phyloP scores from a whole-genome alignment of 1,284 basidiomycete species.

The Pseudozyma tsukubaensis region DNA sequence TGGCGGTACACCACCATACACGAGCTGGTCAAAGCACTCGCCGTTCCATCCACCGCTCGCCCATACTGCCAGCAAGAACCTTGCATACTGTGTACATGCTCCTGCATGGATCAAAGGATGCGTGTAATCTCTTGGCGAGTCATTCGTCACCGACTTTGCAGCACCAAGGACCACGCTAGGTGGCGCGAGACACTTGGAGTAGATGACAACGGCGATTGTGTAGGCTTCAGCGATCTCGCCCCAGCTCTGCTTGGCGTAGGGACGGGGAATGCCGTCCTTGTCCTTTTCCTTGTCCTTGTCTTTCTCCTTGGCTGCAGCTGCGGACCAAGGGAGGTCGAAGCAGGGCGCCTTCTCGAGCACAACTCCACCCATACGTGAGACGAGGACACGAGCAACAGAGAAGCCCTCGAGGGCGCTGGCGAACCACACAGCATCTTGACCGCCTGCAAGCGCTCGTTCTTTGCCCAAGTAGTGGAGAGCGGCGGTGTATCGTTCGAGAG shows the following conservation, averaged over 20 bases:
- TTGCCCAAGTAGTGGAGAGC: constrained; percentile 52
- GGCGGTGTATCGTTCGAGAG: constrained; percentile 56
- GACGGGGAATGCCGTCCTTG: constrained; percentile 47
- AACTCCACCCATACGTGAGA: constrained; percentile 60
- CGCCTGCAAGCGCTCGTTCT: constrained; percentile 66
- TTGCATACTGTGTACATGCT: constrained; percentile 62
- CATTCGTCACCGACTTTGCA: constrained; percentile 57
- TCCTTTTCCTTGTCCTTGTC: constrained; percentile 58
- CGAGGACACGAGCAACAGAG: constrained; percentile 59
- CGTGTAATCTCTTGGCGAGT: constrained; percentile 66
- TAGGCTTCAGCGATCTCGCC: constrained; percentile 66
- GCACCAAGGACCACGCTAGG: constrained; percentile 58
- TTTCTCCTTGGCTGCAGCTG: constrained; percentile 45
- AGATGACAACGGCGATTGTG: constrained; percentile 61
- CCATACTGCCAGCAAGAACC: constrained; percentile 66
- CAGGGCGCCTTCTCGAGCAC: constrained; percentile 61
- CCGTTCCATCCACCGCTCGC: constrained; percentile 66
- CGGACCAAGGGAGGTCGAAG: constrained; percentile 46
- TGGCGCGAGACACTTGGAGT: constrained; percentile 66
- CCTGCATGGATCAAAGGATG: constrained; percentile 64
- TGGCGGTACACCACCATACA: constrained; percentile 66
- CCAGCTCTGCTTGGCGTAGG: constrained; percentile 56
- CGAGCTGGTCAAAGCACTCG: constrained; percentile 66
- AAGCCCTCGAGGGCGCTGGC: constrained; percentile 66
- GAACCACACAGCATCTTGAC: constrained; percentile 68